phyloP scores from a whole-genome alignment of 805 yeast species.

The Metschnikowia matae region DNA sequence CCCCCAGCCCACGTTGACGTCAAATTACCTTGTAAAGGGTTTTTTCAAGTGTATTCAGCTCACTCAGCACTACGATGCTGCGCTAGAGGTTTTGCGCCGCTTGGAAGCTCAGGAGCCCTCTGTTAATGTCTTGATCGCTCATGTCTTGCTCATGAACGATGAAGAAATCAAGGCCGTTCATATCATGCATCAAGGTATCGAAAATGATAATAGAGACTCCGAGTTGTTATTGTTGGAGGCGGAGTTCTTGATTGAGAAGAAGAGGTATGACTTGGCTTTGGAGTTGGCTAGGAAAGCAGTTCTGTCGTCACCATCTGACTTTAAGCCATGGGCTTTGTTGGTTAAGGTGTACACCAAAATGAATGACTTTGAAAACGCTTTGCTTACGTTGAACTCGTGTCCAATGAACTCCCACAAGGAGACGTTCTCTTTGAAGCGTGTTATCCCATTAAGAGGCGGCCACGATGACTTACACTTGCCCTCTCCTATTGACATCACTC shows the following conservation, averaged over 20 bases:
- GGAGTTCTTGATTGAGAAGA: conserved; percentile 51
- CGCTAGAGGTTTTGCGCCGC: conserved; percentile 53
- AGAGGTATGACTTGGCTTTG: conserved; percentile 52
- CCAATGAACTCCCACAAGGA: conserved; percentile 79
- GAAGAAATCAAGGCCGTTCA: conserved; percentile 59
- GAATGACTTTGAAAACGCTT: conserved; percentile 67
- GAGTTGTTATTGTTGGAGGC: conserved; percentile 54
- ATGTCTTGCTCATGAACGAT: conserved; percentile 48
- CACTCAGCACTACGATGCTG: conserved; percentile 62
- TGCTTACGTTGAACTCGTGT: conserved; percentile 70
- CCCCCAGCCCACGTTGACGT: conserved; percentile 60
- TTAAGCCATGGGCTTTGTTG: conserved; percentile 67
- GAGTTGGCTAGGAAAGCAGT: conserved; percentile 61
- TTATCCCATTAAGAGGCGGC: conserved; percentile 47
- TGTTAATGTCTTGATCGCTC: conserved; percentile 56
- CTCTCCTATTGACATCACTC: conserved; percentile 66
- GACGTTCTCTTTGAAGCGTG: conserved; percentile 56
- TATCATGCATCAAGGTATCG: conserved; percentile 48
- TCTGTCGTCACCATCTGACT: conserved; percentile 69
- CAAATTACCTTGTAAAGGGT: conserved; percentile 73
- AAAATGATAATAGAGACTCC: conserved; percentile 49
- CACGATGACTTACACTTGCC: conserved; percentile 66
- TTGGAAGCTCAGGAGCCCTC: conserved; percentile 50
- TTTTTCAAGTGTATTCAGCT: conserved; percentile 59
- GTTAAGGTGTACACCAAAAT: conserved; percentile 60